Base-by-base conservation (phyloP, 345 rosid species). In the Laguncularia racemosa region DNA sequence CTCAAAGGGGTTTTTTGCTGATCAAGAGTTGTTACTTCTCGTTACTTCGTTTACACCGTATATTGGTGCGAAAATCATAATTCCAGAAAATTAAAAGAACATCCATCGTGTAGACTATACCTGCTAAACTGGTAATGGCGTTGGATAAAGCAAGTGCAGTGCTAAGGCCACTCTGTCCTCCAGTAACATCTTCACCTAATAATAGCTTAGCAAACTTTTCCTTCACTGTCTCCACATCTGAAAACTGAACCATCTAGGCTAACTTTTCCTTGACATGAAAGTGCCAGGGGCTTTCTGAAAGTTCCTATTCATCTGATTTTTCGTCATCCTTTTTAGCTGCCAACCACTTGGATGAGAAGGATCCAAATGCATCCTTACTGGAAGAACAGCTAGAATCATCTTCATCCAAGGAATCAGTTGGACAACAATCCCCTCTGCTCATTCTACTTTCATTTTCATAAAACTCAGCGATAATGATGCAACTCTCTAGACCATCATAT, bases 381-480 rank as follows among this genome's bases (percentile, higher is more conserved):
- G 99, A 92, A 48, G 95, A 89, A 73, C 93, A 86, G 79, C 89
- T 89, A 16, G 95, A 82, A 33, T 75, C 83, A 66, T 81, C 95
- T 57, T 88, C 95, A 48, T 86, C 95, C 55, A 85, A 63, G 14
- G 95, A 93, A 59, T 93, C 95, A 5, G 85, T 83, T 9, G 72
- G 63, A 61, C 90, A 79, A 38, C 88, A 90, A 62, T 84, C 96
- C 53, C 84, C 98, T 70, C 81, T 70, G 75, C 93, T 89, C 53
- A 87, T 81, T 66, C 91, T 64, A 68, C 91, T 86, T 67, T 89
- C 96, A 48, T 67, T 81, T 47, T 93, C 99, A 54, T 76, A 86
- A 20, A 95, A 84, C 48, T 89, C 86, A 71, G 74, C 83, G 75
- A 81, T 92, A 60, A 81, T 64, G 59, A 93, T 87, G 79, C 91